A percentile compares a stretch with the other conserved stretches of the same genome.
Conservation (phyloP, 2,329 filamentous ascomycete species). For the Emergomyces orientalis region DNA sequence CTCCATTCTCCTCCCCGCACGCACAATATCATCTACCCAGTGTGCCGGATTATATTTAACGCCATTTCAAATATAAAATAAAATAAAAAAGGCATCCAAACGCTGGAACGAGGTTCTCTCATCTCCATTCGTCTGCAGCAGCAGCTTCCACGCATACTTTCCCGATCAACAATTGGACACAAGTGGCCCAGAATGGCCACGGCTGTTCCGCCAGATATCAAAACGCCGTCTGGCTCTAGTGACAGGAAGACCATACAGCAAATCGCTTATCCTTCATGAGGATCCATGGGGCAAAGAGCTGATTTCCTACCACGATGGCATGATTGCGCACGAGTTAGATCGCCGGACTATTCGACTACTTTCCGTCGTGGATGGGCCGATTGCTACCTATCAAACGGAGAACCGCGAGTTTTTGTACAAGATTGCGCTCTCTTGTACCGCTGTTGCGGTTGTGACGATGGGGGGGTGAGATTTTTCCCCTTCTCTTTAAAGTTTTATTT, state of each 20-base stretch:
- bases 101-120: constrained; percentile 26
- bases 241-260: constrained; percentile 18
- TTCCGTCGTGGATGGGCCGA: neutral
- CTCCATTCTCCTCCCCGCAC: too few species aligned
- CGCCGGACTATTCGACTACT: neutral
- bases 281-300: neutral
- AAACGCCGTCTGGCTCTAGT: constrained; percentile 20
- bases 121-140: constrained; percentile 17
- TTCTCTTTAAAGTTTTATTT: too few species aligned
- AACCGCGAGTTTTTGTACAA: constrained; percentile 18
- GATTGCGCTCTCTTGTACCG: constrained; percentile 18
- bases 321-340: neutral
- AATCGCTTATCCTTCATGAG: constrained; percentile 6
- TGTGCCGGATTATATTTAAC: too few species aligned
- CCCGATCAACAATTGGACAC: neutral
- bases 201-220: constrained; percentile 16
- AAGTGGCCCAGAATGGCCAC: constrained; percentile 2
- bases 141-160: constrained; percentile 15
- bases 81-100: constrained; percentile 25
- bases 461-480: constrained; percentile 21
- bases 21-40: too few species aligned
- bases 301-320: neutral
- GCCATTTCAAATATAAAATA: neutral
- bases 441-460: constrained; percentile 18
- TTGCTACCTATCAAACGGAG: constrained; percentile 16